Percentiles rank a stretch among this genome's conserved stretches.
Evolutionary conservation across 2,329 filamentous ascomycete species (phyloP).

Genomic region (Colletotrichum tropicale): DNA sequence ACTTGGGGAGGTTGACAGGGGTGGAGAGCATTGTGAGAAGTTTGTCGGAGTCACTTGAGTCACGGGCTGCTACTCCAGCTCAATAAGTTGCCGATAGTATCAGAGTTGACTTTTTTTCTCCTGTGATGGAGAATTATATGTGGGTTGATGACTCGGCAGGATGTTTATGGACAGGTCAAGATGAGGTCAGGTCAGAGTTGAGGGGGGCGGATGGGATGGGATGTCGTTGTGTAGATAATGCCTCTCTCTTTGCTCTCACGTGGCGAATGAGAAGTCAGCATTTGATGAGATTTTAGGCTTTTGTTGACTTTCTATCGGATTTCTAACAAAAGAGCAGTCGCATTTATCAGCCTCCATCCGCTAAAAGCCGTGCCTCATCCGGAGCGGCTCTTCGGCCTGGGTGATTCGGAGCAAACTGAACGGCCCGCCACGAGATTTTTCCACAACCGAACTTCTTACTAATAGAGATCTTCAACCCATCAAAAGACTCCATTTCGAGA

Average conservation of each 20-base stretch:
- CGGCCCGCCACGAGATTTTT: neutral
- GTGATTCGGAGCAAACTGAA: neutral
- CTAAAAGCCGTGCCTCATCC: constrained; percentile 5
- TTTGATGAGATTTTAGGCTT: neutral
- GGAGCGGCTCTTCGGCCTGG: neutral
- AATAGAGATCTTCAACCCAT: neutral
- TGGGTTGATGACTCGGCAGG: neutral
- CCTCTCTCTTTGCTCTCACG: neutral
- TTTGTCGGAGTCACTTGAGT: neutral
- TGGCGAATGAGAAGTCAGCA: constrained; percentile 4
- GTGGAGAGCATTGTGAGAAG: constrained; percentile 24
- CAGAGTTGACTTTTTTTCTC: neutral
- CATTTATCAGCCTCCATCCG: constrained; percentile 9
- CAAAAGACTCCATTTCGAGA: neutral
- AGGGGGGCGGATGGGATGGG: neutral
- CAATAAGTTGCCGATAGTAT: neutral
- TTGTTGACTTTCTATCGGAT: neutral
- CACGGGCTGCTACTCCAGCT: neutral
- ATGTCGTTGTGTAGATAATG: neutral
- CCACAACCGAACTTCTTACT: neutral
- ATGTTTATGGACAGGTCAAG: neutral
- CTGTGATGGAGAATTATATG: neutral
- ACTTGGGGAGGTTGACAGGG: constrained; percentile 63
- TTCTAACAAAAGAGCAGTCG: neutral
- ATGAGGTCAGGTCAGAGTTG: neutral